Base-by-base conservation (phyloP, 179 eudicot genomes). In the Pouteria campechiana region DNA sequence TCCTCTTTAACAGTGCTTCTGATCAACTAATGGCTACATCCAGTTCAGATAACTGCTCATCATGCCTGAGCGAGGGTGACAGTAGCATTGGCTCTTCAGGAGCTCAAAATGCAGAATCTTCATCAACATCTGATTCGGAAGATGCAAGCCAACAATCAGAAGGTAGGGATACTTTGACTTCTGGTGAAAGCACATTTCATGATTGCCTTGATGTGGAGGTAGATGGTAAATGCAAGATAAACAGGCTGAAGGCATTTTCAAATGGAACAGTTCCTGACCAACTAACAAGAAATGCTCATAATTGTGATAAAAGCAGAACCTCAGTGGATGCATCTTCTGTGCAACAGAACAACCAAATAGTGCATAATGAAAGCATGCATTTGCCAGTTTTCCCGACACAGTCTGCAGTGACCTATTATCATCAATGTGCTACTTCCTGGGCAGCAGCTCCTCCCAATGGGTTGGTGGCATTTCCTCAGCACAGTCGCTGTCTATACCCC, bases 51-150 rank as follows among this genome's bases (percentile, higher is more conserved):
- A 81, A 83, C 73, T 74, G 84, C 74, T 82, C 95, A 6, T 90
- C 87, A 44, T 85, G 81, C 59, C 89, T 64, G 37, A 85, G 90
- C 56, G 98, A 90, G 61, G 93, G 93, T 53, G 95, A 89, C 54
- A 73, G 76, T 53, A 68, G 63, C 49, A 62, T 78, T 5, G 57
- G 73, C 21, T 78, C 83, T 30, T 74, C 76, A 19, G 76, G 74
- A 60, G 70, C 63, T 47, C 84, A 42, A 45, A 76, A 74, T 62
- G 36, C 63, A 4, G 98, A 82, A 52, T 81, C 94, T 11, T 75
- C 74, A 1, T 83, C 81, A 16, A 61, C 70, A 25, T 82, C 94
- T 2, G 93, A 81, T 75, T 90, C 98, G 2, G 95, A 85, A 61
- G 95, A 81, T 42, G 58, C 78, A 37, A 66, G 73, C 47, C 79